A percentile compares a stretch with the other conserved stretches of the same genome.
Evolutionary conservation across 495 filamentous ascomycete species (phyloP).

Genomic region (Penicillium cosmopolitanum): DNA sequence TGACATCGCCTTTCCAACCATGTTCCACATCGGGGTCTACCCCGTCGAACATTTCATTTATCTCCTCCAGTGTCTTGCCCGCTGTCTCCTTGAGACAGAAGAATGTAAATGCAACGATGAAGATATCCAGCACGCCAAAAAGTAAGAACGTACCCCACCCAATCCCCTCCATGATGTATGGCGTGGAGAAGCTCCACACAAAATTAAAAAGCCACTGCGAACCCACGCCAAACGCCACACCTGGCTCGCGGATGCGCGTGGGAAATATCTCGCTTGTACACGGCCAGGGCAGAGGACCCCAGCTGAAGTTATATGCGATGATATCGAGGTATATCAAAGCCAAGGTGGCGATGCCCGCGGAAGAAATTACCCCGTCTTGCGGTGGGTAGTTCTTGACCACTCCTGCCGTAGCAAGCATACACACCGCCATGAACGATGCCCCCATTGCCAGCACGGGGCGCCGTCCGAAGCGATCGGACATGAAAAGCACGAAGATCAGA

Average conservation of each 20-base stretch:
- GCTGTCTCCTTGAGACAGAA: conserved; percentile 63
- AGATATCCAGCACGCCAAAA: conserved; percentile 45
- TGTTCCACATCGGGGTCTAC: conserved; percentile 21
- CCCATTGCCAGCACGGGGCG: conserved; percentile 55
- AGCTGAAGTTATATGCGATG: conserved; percentile 48
- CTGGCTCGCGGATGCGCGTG: conserved; percentile 52
- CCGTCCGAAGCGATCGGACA: conserved; percentile 61
- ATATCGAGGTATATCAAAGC: conserved; percentile 56
- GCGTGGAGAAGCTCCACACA: conserved; percentile 54
- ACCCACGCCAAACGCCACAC: conserved; percentile 50
- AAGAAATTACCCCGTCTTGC: conserved; percentile 39
- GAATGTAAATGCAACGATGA: conserved; percentile 45
- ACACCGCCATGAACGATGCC: conserved; percentile 53
- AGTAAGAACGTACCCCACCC: conserved; percentile 56
- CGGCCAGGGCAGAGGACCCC: conserved; percentile 45
- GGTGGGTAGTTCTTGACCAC: conserved; percentile 56
- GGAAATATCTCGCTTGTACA: conserved; percentile 51
- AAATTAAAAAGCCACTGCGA: conserved; percentile 60
- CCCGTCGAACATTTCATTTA: conserved; percentile 61
- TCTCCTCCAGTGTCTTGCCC: conserved; percentile 75
- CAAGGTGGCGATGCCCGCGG: conserved; percentile 47
- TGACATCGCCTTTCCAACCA: conserved; percentile 21
- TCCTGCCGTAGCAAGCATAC: conserved; percentile 59
- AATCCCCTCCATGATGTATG: conserved; percentile 52
- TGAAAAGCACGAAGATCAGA: conserved; percentile 52